Conservation (phyloP, 208 protist species). For the Acanthamoeba royreba region DNA sequence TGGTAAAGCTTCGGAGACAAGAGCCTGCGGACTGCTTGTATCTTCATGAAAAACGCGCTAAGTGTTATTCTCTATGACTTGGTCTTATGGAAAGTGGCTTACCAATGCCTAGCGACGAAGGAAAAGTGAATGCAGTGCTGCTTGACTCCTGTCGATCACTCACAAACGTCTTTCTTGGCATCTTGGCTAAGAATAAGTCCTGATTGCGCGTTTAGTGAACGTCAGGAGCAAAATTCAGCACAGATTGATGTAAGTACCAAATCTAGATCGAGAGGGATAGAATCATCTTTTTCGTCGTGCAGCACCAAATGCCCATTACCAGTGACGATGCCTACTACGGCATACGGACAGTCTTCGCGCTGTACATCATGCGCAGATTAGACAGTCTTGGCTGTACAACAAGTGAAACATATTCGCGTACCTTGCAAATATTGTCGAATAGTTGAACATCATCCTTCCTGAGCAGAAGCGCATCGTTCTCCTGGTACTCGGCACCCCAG, state of each 20-base stretch:
- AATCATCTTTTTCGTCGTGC: constrained; percentile 51
- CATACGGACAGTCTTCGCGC: constrained; percentile 68
- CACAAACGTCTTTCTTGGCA: constrained; percentile 71
- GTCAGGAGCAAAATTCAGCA: neutral
- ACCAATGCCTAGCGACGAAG: neutral
- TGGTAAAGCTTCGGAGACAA: neutral
- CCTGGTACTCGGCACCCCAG: constrained; percentile 85
- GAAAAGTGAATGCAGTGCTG: constrained; percentile 44
- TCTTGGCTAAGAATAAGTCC: constrained; percentile 63
- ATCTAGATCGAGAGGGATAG: constrained; percentile 42
- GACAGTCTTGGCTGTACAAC: neutral
- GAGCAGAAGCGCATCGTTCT: constrained; percentile 78
- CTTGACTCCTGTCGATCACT: neutral
- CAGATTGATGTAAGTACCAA: too few relatives aligned
- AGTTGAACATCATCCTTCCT: constrained; percentile 51
- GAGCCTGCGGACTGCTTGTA: neutral
- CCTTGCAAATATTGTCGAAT: constrained; percentile 64
- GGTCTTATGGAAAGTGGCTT: too few relatives aligned
- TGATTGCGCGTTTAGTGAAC: neutral
- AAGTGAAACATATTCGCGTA: neutral
- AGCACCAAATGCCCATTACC: constrained; percentile 72
- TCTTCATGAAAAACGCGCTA: too few relatives aligned
- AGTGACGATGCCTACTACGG: constrained; percentile 75
- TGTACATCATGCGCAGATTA: neutral
- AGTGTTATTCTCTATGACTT: too few relatives aligned